Evolutionary conservation across 306 rosid genomes (phyloP), one percentile per base, ranked within the genome.

Genomic region (Quercus robur): DNA sequence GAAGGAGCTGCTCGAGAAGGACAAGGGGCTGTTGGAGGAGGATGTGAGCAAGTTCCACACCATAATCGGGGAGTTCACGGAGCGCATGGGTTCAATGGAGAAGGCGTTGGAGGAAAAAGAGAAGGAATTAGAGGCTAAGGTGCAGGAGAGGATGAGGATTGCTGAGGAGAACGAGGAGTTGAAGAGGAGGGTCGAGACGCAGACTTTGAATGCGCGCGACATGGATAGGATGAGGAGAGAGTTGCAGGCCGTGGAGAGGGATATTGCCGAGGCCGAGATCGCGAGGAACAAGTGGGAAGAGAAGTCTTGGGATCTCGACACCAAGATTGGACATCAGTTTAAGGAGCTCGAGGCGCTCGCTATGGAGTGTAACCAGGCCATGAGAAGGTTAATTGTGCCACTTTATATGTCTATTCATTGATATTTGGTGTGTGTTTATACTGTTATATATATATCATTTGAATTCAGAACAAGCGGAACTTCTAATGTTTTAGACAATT

Each of bases 181-280:
- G 69, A 90, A 52, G 92, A 83, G 68, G 85, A 84, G 80, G 76
- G 98, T 90, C 70, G 94, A 93, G 52, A 69, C 80, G 17, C 99
- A 95, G 87, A 85, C 90, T 0, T 80, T 91, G 63, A 93, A 85
- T 75, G 81, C 90, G 1, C 88, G 96, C 84, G 99, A 95, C 67
- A 89, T 91, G 70, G 99, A 95, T 78, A 84, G 99, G 83, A 95
- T 93, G 99, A 93, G 63, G 89, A 93, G 89, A 73, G 99, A 95
- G 67, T 75, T 95, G 82, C 97, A 93, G 91, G 92, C 96, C 1
- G 82, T 87, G n/a, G 98, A 95, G 87, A 90, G 93, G 85, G 97
- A 93, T 33, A 84, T 77, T 11, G 88, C 83, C 1, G 98, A 93
- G 38, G 91, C 94, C 0, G 97, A 93, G 83, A 78, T 84, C 54